Conservation (phyloP, 2,329 filamentous ascomycete species). For the Davidsoniella australis region DNA sequence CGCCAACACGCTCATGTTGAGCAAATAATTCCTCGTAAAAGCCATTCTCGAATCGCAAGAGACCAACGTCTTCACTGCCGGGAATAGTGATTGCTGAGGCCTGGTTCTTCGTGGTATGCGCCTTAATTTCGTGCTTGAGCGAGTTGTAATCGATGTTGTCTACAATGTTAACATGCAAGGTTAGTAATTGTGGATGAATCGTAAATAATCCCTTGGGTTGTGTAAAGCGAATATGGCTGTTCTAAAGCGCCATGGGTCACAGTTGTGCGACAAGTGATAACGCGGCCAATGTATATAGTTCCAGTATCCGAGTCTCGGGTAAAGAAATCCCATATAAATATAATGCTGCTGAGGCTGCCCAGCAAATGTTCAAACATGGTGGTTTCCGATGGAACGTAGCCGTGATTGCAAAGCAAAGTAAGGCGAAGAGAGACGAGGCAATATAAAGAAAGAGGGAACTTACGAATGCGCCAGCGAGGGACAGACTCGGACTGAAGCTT, state of each 20-base stretch:
- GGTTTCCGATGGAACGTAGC: neutral
- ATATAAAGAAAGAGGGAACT: slow-evolving; percentile 2
- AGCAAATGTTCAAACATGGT: neutral
- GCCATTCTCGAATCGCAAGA: slow-evolving; percentile 50
- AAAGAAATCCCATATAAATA: no score
- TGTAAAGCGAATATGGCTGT: neutral
- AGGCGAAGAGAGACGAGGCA: neutral
- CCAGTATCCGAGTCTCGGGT: no score
- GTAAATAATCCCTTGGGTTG: neutral
- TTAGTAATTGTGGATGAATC: neutral
- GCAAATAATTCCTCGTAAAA: slow-evolving; percentile 54
- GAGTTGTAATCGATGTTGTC: slow-evolving; percentile 84
- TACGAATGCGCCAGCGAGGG: slow-evolving; percentile 12
- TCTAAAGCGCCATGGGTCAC: neutral
- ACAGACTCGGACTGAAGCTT: slow-evolving; percentile 12
- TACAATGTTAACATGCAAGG: slow-evolving; percentile 19
- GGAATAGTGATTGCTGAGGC: slow-evolving; percentile 58
- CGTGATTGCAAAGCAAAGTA: neutral
- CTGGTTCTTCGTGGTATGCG: slow-evolving; percentile 54
- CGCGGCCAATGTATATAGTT: neutral
- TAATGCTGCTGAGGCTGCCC: no score
- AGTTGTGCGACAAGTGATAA: neutral
- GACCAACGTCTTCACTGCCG: slow-evolving; percentile 42
- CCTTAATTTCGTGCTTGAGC: slow-evolving; percentile 70
- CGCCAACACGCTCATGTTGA: slow-evolving; percentile 60